Conservation (phyloP, 805 yeast species). For the Lipomyces lipofer region DNA sequence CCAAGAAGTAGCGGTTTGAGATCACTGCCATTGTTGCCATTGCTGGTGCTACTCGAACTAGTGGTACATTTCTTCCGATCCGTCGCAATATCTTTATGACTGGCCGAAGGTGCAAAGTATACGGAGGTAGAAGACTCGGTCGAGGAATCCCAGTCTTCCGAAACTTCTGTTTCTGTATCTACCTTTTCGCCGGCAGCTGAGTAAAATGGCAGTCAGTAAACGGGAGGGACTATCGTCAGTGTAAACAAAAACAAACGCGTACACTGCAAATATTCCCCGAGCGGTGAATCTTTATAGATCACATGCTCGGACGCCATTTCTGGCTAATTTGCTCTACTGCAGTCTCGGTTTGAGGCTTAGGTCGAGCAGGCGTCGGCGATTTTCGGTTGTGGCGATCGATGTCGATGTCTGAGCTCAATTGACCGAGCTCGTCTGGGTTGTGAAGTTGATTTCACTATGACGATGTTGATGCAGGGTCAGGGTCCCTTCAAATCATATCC, state of each 20-base stretch:
- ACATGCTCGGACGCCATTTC: constrained; percentile 23
- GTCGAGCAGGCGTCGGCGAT: too few species aligned
- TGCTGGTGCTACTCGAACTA: neutral
- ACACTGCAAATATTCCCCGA: constrained; percentile 26
- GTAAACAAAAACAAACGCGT: neutral
- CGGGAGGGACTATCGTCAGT: too few species aligned
- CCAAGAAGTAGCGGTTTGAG: constrained; percentile 16
- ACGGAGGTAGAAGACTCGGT: constrained; percentile 1
- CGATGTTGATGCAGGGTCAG: too few species aligned
- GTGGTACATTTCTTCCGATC: neutral
- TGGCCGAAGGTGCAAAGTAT: constrained; percentile 2
- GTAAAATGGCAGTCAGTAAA: neutral
- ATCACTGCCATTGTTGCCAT: neutral
- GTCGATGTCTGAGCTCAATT: too few species aligned
- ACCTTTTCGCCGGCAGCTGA: constrained; percentile 17
- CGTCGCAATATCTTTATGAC: neutral
- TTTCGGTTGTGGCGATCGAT: too few species aligned
- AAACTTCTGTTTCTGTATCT: constrained; percentile 1
- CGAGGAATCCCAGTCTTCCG: constrained; percentile 9
- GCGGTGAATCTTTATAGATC: constrained; percentile 23
- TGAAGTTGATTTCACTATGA: too few species aligned
- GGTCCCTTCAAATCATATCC: too few species aligned
- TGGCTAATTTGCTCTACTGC: too few species aligned
- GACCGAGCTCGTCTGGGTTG: too few species aligned
- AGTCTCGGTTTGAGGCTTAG: too few species aligned